A percentile compares a stretch with the other conserved stretches of the same genome.
Evolutionary conservation across 495 filamentous ascomycete genomes (phyloP).

Genomic region (Diplogelasinospora grovesii): DNA sequence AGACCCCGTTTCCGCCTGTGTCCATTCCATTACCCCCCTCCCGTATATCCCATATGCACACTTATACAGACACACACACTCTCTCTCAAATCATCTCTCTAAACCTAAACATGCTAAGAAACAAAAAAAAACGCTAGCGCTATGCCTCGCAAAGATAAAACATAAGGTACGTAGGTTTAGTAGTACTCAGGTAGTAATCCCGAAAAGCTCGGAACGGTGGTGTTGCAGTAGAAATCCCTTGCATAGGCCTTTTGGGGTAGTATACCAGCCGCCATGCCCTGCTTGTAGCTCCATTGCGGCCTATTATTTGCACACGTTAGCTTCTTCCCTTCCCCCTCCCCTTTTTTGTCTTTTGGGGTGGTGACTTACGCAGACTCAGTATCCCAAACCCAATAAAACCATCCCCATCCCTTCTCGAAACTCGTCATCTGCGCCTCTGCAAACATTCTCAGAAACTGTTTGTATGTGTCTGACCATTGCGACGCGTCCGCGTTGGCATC

Average conservation of each 20-base stretch:
- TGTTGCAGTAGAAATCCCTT: slow-evolving; percentile 67
- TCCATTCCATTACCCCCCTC: no score
- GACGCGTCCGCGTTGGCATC: slow-evolving; percentile 66
- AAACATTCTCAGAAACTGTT: slow-evolving; percentile 78
- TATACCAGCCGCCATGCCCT: slow-evolving; percentile 74
- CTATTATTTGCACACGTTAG: slow-evolving; percentile 55
- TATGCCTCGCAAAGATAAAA: no score
- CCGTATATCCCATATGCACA: no score
- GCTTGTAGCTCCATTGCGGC: slow-evolving; percentile 91
- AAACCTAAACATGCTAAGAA: no score
- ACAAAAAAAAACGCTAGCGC: no score
- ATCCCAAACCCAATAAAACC: slow-evolving; percentile 93
- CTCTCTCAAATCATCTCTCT: no score
- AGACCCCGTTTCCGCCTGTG: no score
- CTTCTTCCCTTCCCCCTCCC: no score
- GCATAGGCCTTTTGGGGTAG: slow-evolving; percentile 74
- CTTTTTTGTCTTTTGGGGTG: no score
- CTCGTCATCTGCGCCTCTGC: slow-evolving; percentile 91
- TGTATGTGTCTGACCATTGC: slow-evolving; percentile 67
- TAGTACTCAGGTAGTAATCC: slow-evolving; percentile 64
- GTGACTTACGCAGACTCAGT: slow-evolving; percentile 38
- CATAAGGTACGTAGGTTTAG: no score
- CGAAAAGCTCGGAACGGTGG: slow-evolving; percentile 62
- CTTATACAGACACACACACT: no score
- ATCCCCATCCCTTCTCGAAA: slow-evolving; percentile 88